Conservation (phyloP, 345 rosid genomes). For the Populus ilicifolia region DNA sequence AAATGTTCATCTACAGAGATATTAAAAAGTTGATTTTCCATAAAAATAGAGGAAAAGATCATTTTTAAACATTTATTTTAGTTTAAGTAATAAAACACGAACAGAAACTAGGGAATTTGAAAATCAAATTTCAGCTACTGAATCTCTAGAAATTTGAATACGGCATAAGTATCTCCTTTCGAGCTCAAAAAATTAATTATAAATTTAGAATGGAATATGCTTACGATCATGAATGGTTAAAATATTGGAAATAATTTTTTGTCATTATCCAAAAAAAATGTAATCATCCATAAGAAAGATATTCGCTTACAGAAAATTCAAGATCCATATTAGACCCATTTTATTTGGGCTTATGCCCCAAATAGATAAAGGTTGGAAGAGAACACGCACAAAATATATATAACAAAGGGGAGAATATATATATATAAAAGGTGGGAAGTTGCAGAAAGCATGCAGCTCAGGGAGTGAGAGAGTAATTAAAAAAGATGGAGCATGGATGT, state of each 20-base stretch:
- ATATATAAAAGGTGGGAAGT: background rate
- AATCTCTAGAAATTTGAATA: background rate
- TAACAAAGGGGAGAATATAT: no score
- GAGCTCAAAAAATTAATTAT: no score
- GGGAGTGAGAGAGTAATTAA: background rate
- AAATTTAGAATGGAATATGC: no score
- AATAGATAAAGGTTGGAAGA: background rate
- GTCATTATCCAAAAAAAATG: background rate
- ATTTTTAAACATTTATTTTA: no score
- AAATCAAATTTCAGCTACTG: background rate
- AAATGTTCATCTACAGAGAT: no score
- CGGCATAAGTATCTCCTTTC: no score
- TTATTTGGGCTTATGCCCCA: background rate
- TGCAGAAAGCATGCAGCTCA: background rate
- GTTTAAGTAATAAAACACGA: no score
- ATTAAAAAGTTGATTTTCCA: no score
- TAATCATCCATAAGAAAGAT: background rate
- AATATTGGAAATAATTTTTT: no score
- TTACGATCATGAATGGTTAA: no score
- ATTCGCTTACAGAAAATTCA: background rate
- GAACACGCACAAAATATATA: no score
- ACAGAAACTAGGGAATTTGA: background rate
- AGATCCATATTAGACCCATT: background rate
- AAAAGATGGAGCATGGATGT: conserved; percentile 47
- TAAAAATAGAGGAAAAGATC: no score